Conservation (phyloP, 2,329 filamentous ascomycete genomes). For the Fragosphaeria purpurea region DNA sequence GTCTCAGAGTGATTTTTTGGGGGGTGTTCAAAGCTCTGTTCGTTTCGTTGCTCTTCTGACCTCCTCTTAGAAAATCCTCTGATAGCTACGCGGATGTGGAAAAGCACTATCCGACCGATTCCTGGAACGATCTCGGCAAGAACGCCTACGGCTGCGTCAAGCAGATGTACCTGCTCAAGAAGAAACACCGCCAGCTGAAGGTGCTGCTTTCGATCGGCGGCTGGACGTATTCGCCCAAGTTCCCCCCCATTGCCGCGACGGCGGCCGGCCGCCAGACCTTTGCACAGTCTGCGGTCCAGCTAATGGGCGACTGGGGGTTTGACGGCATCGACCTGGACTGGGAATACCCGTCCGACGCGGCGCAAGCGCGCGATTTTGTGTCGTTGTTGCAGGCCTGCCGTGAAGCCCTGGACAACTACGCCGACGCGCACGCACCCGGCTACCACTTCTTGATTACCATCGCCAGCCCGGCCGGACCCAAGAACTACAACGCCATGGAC, state of each 20-base stretch:
- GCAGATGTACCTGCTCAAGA: constrained; percentile 67
- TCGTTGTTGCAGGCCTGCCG: constrained; percentile 33
- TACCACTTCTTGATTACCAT: constrained; percentile 25
- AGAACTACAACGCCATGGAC: constrained; percentile 34
- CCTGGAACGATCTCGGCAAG: constrained; percentile 44
- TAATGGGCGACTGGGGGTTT: constrained; percentile 59
- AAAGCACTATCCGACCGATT: constrained; percentile 59
- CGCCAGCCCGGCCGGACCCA: constrained; percentile 29
- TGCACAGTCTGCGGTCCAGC: constrained; percentile 54
- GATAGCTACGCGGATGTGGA: constrained; percentile 55
- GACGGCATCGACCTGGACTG: constrained; percentile 49
- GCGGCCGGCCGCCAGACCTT: constrained; percentile 53
- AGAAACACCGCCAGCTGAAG: constrained; percentile 66
- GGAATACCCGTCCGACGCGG: constrained; percentile 37
- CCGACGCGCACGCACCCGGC: constrained; percentile 17
- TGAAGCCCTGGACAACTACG: constrained; percentile 22
- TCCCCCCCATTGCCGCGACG: constrained; percentile 53
- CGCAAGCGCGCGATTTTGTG: constrained; percentile 32
- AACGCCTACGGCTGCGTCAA: constrained; percentile 72
- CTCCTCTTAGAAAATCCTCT: constrained; percentile 34
- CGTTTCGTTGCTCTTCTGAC: not conserved
- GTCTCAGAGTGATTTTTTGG: no score
- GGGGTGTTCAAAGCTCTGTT: no score
- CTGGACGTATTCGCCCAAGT: constrained; percentile 66
- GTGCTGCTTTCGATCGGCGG: constrained; percentile 73